phyloP scores from a whole-genome alignment of 1,284 basidiomycete species.

The Pseudozyma sp. region DNA sequence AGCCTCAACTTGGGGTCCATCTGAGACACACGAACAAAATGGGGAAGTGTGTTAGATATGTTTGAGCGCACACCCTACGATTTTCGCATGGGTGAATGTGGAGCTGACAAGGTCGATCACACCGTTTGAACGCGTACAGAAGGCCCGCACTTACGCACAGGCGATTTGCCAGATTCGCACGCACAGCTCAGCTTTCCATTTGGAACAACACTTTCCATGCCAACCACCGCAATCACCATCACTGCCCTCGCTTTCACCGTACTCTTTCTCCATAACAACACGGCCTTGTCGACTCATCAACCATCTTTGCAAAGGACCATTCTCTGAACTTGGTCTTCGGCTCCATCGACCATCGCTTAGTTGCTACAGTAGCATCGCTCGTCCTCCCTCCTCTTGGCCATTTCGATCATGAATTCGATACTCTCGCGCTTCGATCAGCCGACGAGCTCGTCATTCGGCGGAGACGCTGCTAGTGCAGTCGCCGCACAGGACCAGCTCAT shows the following conservation, averaged over 20 bases:
- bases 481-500: slow-evolving; percentile 18
- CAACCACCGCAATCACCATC: background rate
- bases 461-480: slow-evolving; percentile 15
- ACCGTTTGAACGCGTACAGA: slow-evolving; percentile 23
- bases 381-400: background rate
- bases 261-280: background rate
- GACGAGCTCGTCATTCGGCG: slow-evolving; percentile 16
- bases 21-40: no score
- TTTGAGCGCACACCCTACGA: background rate
- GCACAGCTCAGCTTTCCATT: slow-evolving; percentile 4
- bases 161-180: slow-evolving; percentile 7
- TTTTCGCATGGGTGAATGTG: slow-evolving; percentile 5
- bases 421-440: slow-evolving; percentile 50
- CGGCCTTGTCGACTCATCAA: no score
- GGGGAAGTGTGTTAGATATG: no score
- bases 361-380: background rate
- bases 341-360: no score
- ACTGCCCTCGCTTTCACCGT: background rate
- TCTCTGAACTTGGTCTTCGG: no score
- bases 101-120: slow-evolving; percentile 21
- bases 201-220: background rate
- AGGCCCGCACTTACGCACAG: slow-evolving; percentile 26
- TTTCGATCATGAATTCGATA: slow-evolving; percentile 50
- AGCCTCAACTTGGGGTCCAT: no score
- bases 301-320: no score